Evolutionary conservation across 2,329 filamentous ascomycete species (phyloP), one percentile per base, ranked within the genome.

Genomic region (Cyphellophora attinorum): DNA sequence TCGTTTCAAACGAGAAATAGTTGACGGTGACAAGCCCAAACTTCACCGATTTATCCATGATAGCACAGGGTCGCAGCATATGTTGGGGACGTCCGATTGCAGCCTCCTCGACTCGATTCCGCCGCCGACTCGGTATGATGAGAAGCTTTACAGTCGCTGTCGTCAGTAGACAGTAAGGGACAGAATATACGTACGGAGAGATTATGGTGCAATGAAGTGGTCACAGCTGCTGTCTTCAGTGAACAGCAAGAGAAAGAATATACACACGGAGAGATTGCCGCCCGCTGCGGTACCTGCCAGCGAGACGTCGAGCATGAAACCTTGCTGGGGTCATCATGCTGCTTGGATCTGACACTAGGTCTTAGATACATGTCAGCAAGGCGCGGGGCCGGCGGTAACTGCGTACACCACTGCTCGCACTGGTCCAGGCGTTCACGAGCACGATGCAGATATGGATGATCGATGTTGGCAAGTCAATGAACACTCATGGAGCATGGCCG

Each of bases 341-440:
- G 10, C 37, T 37, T 11, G 18, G 42, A 25, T 31, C 30, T 23
- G 40, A 42, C 3, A n/a, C 19, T 29, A 28, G 37, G 19, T 41
- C 34, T 54, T 52, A 19, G 51, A 53, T 34, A 6, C 50, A n/a
- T 44, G 30, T 65, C 59, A 10, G 56, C 50, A 41, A 68, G 68
- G 37, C 68, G 64, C n/a, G 70, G 57, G 5, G 60, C 52, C 11
- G 58, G 42, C 6, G 69, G 68, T 11, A 72, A 61, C 35, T 70
- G 69, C 4, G 50, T 55, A 16, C 67, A 65, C 69, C 69, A 73
- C 48, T 72, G 67, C 45, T 70, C 67, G 12, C 72, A 61, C 50
- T 73, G 69, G 48, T 72, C 67, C 31, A 65, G 60, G 39, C 72
- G 62, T 48, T 73, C 69, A 19, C 61, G 54, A 14, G 66, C 68